Conservation (phyloP, 306 rosid genomes). For the Crataegus laevigata region DNA sequence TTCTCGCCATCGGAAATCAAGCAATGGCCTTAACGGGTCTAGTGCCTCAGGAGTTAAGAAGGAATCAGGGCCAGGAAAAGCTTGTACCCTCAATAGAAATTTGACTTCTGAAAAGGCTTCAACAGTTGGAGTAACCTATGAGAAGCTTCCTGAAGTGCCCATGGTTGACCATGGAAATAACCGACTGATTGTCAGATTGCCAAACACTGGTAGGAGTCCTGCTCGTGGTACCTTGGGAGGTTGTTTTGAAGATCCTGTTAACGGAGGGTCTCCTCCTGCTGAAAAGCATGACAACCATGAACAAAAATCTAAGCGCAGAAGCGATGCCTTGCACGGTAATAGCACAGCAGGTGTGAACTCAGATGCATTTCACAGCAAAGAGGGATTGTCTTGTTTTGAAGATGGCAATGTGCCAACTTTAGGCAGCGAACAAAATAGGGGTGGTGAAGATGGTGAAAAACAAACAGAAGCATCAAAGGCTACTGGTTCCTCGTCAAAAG, state of each 20-base stretch:
- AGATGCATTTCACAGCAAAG: conserved; percentile 48
- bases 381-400: conserved; percentile 44
- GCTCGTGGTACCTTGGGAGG: conserved; percentile 43
- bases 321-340: conserved; percentile 34
- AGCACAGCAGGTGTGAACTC: conserved; percentile 36
- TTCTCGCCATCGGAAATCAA: conserved; percentile 58
- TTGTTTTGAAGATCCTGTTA: conserved; percentile 48
- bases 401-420: conserved; percentile 47
- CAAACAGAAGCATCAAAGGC: conserved; percentile 34
- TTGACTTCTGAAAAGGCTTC: conserved; percentile 37
- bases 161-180: conserved; percentile 42
- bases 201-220: conserved; percentile 58
- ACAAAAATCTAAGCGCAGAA: conserved; percentile 35
- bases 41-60: conserved; percentile 38
- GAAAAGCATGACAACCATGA: conserved; percentile 59
- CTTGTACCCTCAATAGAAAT: conserved; percentile 31
- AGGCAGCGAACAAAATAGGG: conserved; percentile 33
- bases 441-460: conserved; percentile 36
- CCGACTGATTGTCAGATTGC: conserved; percentile 61
- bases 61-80: conserved; percentile 49
- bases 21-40: conserved; percentile 48
- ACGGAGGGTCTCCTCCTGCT: conserved; percentile 54
- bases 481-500: conserved; percentile 42
- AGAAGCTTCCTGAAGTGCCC: conserved; percentile 36
- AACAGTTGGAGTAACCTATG: conserved; percentile 12